Evolutionary conservation across 176 grass and related monocot genomes (phyloP), one percentile per base, ranked within the genome.

Genomic region (Oryza brachyantha): DNA sequence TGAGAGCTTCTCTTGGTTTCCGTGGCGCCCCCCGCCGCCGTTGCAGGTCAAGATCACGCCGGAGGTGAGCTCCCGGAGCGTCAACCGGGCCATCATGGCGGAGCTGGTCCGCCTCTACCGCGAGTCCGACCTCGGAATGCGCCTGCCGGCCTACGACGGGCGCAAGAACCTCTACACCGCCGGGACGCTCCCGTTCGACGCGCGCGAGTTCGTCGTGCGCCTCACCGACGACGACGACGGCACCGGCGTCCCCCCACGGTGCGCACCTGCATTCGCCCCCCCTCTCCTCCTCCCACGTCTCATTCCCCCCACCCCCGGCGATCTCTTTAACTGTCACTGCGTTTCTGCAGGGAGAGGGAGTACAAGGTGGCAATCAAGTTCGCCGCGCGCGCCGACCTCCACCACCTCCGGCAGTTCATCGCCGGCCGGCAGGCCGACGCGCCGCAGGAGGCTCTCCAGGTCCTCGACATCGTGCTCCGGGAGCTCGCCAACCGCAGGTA

Each of bases 91-190:
- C 39, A 93, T 97, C 84, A 85, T 97, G 27, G 85, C 83, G 50
- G 88, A 97, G 79, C 84, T 97, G n/a, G 88, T 97, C 19, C 86
- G 89, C 75, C 87, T 97, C 37, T 97, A 90, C 84, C 87, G 89
- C 45, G 62, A 76, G 6, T 88, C 91, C 16, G 89, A 94, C 40
- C 86, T 97, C 10, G 94, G 94, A 1, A 84, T 71, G 87, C 85
- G 91, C 19, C 87, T 97, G 29, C 94, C 94, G 8, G 94, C 91
- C 52, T 97, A 97, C 84, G 94, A 97, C 86, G 94, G 94, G 38
- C 86, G 94, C 79, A 97, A 92, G 77, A 97, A 85, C 72, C 94
- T 97, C 68, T 97, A 94, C 73, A 94, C 94, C 17, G 94, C 94
- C 5, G 94, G 94, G 3, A 65, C 72, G 0, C 62, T 97, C 28